Conservation (phyloP, 31 red algal genomes). For the Pterothamnion heteromorphum region DNA sequence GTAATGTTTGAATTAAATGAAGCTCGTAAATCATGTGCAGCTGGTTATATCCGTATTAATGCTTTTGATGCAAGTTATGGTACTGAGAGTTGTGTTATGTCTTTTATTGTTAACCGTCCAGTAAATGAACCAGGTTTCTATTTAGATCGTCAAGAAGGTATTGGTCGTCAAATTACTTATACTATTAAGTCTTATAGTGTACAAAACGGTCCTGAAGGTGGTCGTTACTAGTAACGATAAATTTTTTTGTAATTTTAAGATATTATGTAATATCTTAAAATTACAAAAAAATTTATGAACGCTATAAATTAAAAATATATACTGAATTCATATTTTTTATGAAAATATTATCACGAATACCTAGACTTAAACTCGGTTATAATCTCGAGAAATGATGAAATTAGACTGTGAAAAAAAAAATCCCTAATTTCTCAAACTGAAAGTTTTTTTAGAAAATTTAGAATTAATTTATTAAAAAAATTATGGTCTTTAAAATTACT, state of each 20-base stretch:
- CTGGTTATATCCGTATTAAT: not conserved
- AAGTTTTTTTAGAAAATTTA: constrained; percentile 39
- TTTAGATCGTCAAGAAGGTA: constrained; percentile 37
- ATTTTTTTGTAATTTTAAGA: constrained; percentile 37
- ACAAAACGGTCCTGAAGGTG: not conserved
- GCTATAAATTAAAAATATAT: constrained; percentile 38
- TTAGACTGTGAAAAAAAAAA: not conserved
- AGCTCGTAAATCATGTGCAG: not conserved
- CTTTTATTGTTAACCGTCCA: constrained; percentile 44
- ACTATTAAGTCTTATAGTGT: constrained; percentile 20
- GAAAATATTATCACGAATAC: too few relatives aligned
- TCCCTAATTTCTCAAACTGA: constrained; percentile 25
- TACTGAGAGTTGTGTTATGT: constrained; percentile 40
- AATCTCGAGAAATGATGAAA: constrained; percentile 20
- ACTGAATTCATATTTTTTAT: constrained; percentile 35
- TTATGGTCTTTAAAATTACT: too few relatives aligned
- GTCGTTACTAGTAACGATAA: constrained; percentile 45
- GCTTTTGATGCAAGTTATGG: constrained; percentile 20
- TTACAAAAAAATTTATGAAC: not conserved
- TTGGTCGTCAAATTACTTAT: not conserved
- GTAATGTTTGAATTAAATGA: not conserved
- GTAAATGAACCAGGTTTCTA: not conserved
- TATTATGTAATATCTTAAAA: constrained; percentile 30
- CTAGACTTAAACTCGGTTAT: too few relatives aligned
- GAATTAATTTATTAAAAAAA: constrained; percentile 22